phyloP scores from a whole-genome alignment of 2,329 filamentous ascomycete genomes.

The Moelleriella libera region DNA sequence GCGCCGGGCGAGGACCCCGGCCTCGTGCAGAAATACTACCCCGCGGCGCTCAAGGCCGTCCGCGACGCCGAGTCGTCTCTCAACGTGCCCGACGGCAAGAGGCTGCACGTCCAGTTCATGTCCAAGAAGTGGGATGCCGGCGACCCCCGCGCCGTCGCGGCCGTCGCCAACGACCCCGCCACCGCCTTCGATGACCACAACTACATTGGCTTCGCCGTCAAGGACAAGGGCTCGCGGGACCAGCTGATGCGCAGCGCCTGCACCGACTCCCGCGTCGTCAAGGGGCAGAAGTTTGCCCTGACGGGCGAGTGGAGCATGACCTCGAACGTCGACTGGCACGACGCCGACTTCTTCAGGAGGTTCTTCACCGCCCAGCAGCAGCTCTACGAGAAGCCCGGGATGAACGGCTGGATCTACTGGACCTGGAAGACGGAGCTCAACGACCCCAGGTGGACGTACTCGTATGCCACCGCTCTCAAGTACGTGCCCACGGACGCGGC shows the following conservation, averaged over 20 bases:
- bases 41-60: slow-evolving; percentile 10
- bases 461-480: slow-evolving; percentile 8
- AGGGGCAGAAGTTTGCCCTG: slow-evolving; percentile 22
- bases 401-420: slow-evolving; percentile 44
- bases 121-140: slow-evolving; percentile 39
- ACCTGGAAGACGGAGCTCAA: slow-evolving; percentile 34
- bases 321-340: slow-evolving; percentile 27
- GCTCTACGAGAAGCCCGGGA: slow-evolving; percentile 32
- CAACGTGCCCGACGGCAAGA: slow-evolving; percentile 6
- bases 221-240: slow-evolving; percentile 6
- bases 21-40: slow-evolving; percentile 9
- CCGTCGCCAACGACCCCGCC: slow-evolving; percentile 22
- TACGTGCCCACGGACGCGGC: slow-evolving; percentile 11
- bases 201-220: slow-evolving; percentile 19
- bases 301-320: slow-evolving; percentile 44
- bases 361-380: slow-evolving; percentile 44
- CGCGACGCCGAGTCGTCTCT: slow-evolving; percentile 10
- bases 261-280: slow-evolving; percentile 25
- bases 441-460: slow-evolving; percentile 17
- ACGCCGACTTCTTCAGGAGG: slow-evolving; percentile 33
- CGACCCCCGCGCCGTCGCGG: slow-evolving; percentile 6
- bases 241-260: slow-evolving; percentile 22
- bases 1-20: slow-evolving; percentile 10
- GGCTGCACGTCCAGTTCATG: slow-evolving; percentile 31
- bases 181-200: slow-evolving; percentile 42